These are phyloP conservation scores for Tetrahymena malaccensis DNA, from an alignment of 73 alveolate genomes.

Conservation along the genomic window DNA sequence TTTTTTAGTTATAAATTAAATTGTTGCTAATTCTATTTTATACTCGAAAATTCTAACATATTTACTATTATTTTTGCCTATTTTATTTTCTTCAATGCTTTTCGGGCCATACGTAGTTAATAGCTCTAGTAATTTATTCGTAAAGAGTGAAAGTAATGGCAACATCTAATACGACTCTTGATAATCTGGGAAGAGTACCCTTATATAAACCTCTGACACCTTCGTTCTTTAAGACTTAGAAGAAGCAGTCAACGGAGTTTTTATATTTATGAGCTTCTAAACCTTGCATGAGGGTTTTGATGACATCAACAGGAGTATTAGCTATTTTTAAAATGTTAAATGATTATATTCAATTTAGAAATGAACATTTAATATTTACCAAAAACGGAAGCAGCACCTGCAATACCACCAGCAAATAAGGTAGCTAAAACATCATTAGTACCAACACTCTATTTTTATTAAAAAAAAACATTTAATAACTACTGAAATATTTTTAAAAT, in stretches of 20 bases:
- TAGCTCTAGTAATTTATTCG: slow-evolving; percentile 57
- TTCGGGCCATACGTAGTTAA: slow-evolving; percentile 40
- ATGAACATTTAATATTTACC: not conserved
- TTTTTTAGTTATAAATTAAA: not conserved
- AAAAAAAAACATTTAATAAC: not conserved
- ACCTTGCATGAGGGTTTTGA: slow-evolving; percentile 81
- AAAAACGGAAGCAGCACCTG: slow-evolving; percentile 79
- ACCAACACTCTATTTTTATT: not conserved
- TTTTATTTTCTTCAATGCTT: slow-evolving; percentile 21
- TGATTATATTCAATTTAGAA: not conserved
- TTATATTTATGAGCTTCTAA: slow-evolving; percentile 70
- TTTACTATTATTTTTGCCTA: not conserved
- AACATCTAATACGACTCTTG: slow-evolving; percentile 84
- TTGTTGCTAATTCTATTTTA: not conserved
- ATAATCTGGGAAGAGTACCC: slow-evolving; percentile 84
- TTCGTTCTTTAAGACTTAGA: slow-evolving; percentile 45
- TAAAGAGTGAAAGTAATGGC: slow-evolving; percentile 78
- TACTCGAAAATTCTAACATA: not conserved
- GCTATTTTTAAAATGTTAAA: not conserved
- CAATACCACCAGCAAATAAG: slow-evolving; percentile 79
- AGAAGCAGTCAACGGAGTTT: slow-evolving; percentile 60
- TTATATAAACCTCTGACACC: slow-evolving; percentile 81
- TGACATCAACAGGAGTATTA: slow-evolving; percentile 84
- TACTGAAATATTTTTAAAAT: not conserved
- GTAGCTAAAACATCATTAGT: slow-evolving; percentile 12